Percentiles rank a stretch among this genome's conserved stretches.
phyloP scores from a whole-genome alignment of 2,329 filamentous ascomycete genomes.

The Corynespora cassiicola region DNA sequence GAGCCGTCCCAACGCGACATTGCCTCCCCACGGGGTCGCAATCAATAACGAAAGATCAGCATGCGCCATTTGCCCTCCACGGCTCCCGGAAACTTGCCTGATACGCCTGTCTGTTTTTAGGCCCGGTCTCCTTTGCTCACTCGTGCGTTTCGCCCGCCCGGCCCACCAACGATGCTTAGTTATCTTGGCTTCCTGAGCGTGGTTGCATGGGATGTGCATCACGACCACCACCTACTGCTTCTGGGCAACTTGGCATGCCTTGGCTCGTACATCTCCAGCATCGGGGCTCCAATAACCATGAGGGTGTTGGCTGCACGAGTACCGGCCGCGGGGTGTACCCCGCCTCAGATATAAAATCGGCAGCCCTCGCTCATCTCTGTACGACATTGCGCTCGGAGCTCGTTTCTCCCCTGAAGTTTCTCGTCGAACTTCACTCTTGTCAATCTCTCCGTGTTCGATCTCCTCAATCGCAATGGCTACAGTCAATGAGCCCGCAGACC shows the following conservation, averaged over 20 bases:
- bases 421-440: constrained; percentile 4
- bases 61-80: constrained; percentile 6
- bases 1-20: no score
- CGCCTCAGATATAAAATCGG: no score
- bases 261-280: constrained; percentile 32
- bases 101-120: constrained; percentile 17
- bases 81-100: constrained; percentile 11
- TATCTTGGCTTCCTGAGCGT: constrained; percentile 27
- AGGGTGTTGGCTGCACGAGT: no score
- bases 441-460: constrained; percentile 7
- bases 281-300: constrained; percentile 26
- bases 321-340: no score
- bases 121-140: constrained; percentile 21
- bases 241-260: constrained; percentile 37
- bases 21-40: constrained; percentile 30
- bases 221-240: constrained; percentile 24
- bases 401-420: no score
- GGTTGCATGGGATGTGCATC: constrained; percentile 31
- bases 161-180: constrained; percentile 30
- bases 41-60: constrained; percentile 22
- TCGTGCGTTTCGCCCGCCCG: constrained; percentile 15
- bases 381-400: no score
- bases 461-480: constrained; percentile 31
- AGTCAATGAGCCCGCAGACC: constrained; percentile 64
- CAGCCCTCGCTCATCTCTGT: no score